Evolutionary conservation across 345 rosid species (phyloP).

Genomic region (Citrus medica): DNA sequence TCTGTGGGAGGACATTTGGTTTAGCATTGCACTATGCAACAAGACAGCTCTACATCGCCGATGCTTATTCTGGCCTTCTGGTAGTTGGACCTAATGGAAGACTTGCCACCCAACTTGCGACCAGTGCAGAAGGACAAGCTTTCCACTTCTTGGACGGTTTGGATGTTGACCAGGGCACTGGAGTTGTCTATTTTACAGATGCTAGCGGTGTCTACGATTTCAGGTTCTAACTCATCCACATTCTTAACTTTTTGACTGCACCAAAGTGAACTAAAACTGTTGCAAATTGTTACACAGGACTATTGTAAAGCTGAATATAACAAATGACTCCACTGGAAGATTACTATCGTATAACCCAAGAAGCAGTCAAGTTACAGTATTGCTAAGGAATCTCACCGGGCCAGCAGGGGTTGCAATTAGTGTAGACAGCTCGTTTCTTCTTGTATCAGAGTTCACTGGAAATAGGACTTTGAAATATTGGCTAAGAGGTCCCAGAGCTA

Average conservation of each 20-base stretch:
- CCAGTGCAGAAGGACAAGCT: background rate
- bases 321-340: no score
- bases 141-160: no score
- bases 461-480: conserved; percentile 10
- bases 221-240: no score
- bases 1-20: conserved; percentile 26
- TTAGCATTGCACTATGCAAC: conserved; percentile 4
- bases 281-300: no score
- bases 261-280: no score
- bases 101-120: conserved; percentile 7
- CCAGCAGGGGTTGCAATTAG: conserved; percentile 17
- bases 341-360: no score
- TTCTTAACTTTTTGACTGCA: no score
- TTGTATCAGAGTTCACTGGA: conserved; percentile 4
- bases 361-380: no score
- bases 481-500: conserved; percentile 13
- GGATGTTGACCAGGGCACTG: no score
- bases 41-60: conserved; percentile 13
- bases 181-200: no score
- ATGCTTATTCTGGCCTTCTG: conserved; percentile 15
- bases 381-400: conserved; percentile 4
- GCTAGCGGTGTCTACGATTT: no score
- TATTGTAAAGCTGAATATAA: no score
- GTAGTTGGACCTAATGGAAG: conserved; percentile 11
- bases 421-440: background rate